Evolutionary conservation across 2,329 filamentous ascomycete genomes (phyloP), one percentile per base, ranked within the genome.

Genomic region (Sordariomycetes sp.): DNA sequence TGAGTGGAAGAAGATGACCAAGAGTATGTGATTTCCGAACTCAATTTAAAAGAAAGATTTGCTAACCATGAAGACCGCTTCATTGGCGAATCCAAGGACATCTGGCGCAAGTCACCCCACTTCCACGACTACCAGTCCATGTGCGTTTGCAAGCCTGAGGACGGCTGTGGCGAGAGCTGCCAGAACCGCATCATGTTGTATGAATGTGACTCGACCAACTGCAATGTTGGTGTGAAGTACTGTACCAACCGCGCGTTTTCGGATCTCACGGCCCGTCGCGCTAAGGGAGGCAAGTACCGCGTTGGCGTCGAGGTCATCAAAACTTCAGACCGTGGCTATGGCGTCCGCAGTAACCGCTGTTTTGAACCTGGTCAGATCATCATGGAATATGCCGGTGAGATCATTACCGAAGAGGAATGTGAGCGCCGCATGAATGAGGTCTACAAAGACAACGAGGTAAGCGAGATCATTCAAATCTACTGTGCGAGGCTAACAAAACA

Each of bases 101-200:
- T 82, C 47, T 94, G 87, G 86, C 84, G 84, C 55, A 86, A 86
- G 49, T 77, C 72, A 27, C 82, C 82, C 24, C 75, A 81, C 39
- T 74, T 81, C 46, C 78, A 86, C 46, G 74, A 85, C 40, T 86
- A 82, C 39, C 75, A 77, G 37, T 84, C 80, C 39, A 80, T 77
- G 51, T 94, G 87, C 51, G 78, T 86, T 38, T 94, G 87, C 61
- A 77, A 65, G 27, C 66, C 73, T 6, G 83, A 88, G 34, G 77
- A 81, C 35, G 87, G 86, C 23, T 96, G 92, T 49, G 84, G 79
- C 42, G 86, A 95, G 42, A 73, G 83, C 47, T 98, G 92, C 59
- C 84, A 94, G 52, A 98, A 98, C 56, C 73, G 87, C 41, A 87
- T 87, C 56, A 96, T 96, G 87, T 79, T 94, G 36, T 96, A 95